A percentile compares a stretch with the other conserved stretches of the same genome.
phyloP scores from a whole-genome alignment of 257 asterid genomes.

The Mitragyna speciosa region DNA sequence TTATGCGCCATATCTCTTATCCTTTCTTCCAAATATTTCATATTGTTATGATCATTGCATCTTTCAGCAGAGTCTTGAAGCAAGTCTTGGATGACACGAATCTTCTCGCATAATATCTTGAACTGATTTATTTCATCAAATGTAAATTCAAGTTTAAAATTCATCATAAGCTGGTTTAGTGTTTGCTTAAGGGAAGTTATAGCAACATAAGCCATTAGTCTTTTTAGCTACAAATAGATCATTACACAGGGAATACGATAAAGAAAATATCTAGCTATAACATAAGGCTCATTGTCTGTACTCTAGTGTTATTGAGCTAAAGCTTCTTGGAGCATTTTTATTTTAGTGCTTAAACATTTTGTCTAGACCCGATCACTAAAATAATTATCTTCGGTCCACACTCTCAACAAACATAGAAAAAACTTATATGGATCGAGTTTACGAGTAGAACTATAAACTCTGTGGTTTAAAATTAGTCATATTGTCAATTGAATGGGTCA shows the following conservation, averaged over 20 bases:
- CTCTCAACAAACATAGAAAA: too few relatives aligned
- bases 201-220: not conserved
- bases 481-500: too few relatives aligned
- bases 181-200: not conserved
- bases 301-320: too few relatives aligned
- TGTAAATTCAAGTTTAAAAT: not conserved
- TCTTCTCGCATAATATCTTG: slow-evolving; percentile 10
- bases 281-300: too few relatives aligned
- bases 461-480: too few relatives aligned
- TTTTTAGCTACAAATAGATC: not conserved
- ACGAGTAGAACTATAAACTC: too few relatives aligned
- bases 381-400: too few relatives aligned
- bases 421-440: too few relatives aligned
- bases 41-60: not conserved
- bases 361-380: too few relatives aligned
- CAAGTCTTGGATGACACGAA: slow-evolving; percentile 20
- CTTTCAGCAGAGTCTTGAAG: slow-evolving; percentile 24
- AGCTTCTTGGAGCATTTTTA: too few relatives aligned
- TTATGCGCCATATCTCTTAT: slow-evolving; percentile 18
- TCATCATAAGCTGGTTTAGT: not conserved
- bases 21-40: slow-evolving; percentile 21
- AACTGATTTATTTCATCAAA: slow-evolving; percentile 6
- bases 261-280: too few relatives aligned
- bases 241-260: not conserved
- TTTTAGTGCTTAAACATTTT: too few relatives aligned